Percentiles rank a stretch among this genome's conserved stretches.
Evolutionary conservation across 176 grass and related monocot genomes (phyloP).

Genomic region (Oryza brachyantha): DNA sequence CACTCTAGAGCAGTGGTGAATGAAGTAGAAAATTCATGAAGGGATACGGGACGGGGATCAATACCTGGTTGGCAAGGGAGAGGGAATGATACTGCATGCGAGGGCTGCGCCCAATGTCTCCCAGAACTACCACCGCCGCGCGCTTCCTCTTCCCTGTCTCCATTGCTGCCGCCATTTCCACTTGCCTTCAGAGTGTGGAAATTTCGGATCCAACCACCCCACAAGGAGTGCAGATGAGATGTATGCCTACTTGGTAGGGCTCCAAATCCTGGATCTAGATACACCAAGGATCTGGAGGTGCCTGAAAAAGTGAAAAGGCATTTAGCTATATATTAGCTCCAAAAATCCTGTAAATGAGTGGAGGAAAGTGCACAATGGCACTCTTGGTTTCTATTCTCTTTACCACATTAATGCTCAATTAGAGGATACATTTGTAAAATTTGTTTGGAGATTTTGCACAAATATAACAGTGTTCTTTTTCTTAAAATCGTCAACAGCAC

Average conservation of each 20-base stretch:
- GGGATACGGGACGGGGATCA: not conserved
- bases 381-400: not conserved
- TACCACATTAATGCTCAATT: not conserved
- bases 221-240: not conserved
- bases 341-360: not conserved
- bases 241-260: not conserved
- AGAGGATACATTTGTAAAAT: not conserved
- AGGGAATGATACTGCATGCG: slow-evolving; percentile 98
- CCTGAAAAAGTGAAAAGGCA: not conserved
- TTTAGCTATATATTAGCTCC: not conserved
- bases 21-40: not conserved
- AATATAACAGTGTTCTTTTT: no score
- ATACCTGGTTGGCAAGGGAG: slow-evolving; percentile 84
- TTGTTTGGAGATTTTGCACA: no score
- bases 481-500: not conserved
- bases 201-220: not conserved
- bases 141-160: slow-evolving; percentile 48
- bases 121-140: slow-evolving; percentile 80
- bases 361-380: not conserved
- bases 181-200: not conserved
- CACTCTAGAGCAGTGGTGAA: not conserved
- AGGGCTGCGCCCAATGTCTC: slow-evolving; percentile 92
- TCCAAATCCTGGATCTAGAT: no score
- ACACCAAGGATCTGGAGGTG: no score
- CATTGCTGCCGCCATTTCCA: slow-evolving; percentile 10